These are phyloP conservation scores for Penicillium vulpinum DNA, from an alignment of 2,329 filamentous ascomycete genomes.

Conservation along the genomic window DNA sequence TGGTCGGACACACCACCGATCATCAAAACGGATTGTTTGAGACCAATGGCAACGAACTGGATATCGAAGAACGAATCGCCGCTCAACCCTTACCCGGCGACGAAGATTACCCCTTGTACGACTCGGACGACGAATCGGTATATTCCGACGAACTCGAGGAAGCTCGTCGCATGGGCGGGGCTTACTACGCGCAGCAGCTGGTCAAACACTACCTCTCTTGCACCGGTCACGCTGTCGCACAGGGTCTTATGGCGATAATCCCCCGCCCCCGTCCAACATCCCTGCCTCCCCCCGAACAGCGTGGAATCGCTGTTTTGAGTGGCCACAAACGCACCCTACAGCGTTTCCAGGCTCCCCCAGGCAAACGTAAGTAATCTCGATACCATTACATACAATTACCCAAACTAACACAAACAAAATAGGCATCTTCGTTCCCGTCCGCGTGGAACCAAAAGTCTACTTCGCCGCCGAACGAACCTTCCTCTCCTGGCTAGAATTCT, in stretches of 20 bases:
- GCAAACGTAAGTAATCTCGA: constrained; percentile 47
- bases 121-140: constrained; percentile 82
- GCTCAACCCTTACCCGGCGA: constrained; percentile 58
- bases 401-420: constrained; percentile 51
- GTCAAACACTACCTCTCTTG: constrained; percentile 54
- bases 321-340: constrained; percentile 46
- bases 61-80: constrained; percentile 81
- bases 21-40: constrained; percentile 51
- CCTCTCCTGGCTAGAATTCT: constrained; percentile 95
- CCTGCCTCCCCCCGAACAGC: constrained; percentile 39
- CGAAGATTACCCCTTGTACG: constrained; percentile 83
- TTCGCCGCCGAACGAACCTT: constrained; percentile 97
- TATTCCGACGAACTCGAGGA: constrained; percentile 74
- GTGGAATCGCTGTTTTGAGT: constrained; percentile 44
- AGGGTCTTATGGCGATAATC: constrained; percentile 52
- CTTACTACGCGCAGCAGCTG: constrained; percentile 69
- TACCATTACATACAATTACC: background rate
- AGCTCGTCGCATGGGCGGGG: constrained; percentile 72
- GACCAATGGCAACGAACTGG: constrained; percentile 54
- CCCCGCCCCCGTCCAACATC: constrained; percentile 53
- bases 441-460: constrained; percentile 96
- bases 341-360: constrained; percentile 60
- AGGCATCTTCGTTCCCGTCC: constrained; percentile 92
- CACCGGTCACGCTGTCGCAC: constrained; percentile 47
- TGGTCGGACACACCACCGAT: constrained; percentile 4